Evolutionary conservation across 352 stramenopile genomes (phyloP).

Genomic region (Aphanomyces invadans): DNA sequence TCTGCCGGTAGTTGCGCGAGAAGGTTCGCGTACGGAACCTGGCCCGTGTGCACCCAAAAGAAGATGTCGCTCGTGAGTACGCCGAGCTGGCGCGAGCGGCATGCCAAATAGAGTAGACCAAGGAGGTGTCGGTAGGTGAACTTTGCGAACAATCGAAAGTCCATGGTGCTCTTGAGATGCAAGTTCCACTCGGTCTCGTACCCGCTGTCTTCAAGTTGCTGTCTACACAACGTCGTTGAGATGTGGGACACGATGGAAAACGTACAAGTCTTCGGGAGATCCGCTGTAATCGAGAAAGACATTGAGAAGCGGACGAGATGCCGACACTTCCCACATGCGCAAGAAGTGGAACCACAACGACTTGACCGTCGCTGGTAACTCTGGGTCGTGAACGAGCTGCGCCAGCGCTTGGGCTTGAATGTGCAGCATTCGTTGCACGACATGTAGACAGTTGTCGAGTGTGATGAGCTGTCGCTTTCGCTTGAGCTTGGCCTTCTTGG

Average conservation of each 20-base stretch:
- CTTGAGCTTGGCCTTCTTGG: not conserved
- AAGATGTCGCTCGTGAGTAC: conserved; percentile 14
- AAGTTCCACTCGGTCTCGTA: conserved; percentile 22
- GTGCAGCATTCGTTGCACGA: conserved; percentile 12
- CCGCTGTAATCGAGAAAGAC: conserved; percentile 5
- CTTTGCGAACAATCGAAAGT: not conserved
- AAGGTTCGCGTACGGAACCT: conserved; percentile 5
- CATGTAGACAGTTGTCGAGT: conserved; percentile 21
- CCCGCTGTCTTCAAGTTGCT: not conserved
- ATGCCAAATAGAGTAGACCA: conserved; percentile 13
- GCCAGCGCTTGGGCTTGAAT: conserved; percentile 13
- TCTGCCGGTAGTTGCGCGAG: not conserved
- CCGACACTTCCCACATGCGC: conserved; percentile 1
- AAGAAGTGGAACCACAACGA: conserved; percentile 22
- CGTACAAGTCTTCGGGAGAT: not conserved
- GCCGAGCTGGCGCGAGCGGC: conserved; percentile 5
- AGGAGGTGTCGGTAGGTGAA: conserved; percentile 9
- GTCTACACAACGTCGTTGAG: not conserved
- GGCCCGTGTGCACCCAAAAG: not conserved
- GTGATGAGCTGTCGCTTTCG: conserved; percentile 1
- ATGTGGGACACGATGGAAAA: not conserved
- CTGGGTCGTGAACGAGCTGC: not conserved
- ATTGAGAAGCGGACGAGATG: conserved; percentile 13
- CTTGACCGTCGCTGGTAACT: not conserved
- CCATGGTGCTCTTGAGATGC: not conserved